Conservation (phyloP, 2,329 filamentous ascomycete genomes). For the Lecanicillium sp. region DNA sequence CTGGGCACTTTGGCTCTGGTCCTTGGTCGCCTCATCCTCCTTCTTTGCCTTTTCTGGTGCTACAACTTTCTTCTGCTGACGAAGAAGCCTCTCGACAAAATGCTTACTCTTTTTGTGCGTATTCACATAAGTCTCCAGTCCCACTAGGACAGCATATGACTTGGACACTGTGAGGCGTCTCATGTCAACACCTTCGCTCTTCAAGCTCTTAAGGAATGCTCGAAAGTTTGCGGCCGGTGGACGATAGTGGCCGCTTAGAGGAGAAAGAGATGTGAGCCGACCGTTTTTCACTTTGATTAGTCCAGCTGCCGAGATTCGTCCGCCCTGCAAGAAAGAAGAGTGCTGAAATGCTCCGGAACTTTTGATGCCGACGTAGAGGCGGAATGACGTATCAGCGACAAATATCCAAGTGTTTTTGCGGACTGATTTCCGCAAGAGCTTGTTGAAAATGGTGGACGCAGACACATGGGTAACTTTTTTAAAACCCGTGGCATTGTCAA, state of each 20-base stretch:
- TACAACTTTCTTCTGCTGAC: constrained; percentile 50
- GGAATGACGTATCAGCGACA: constrained; percentile 76
- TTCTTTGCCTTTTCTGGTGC: constrained; percentile 50
- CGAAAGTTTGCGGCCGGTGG: constrained; percentile 78
- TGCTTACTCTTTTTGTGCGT: constrained; percentile 57
- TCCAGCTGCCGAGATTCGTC: constrained; percentile 73
- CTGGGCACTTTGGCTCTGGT: constrained; percentile 51
- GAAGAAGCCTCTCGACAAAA: constrained; percentile 38
- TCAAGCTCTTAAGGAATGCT: constrained; percentile 66
- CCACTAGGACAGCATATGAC: constrained; percentile 73
- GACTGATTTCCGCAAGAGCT: constrained; percentile 67
- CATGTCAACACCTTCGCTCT: constrained; percentile 70
- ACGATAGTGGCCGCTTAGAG: constrained; percentile 71
- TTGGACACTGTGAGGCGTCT: constrained; percentile 69
- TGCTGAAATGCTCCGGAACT: constrained; percentile 84
- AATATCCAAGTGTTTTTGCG: constrained; percentile 93
- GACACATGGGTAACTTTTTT: constrained; percentile 54
- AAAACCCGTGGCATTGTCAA: constrained; percentile 51
- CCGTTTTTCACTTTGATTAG: constrained; percentile 80
- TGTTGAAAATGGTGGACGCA: constrained; percentile 67
- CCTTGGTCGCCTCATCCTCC: constrained; percentile 50
- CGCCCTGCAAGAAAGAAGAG: constrained; percentile 78
- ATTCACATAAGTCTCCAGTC: constrained; percentile 71
- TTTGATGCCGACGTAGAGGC: constrained; percentile 86
- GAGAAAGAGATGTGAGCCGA: constrained; percentile 64